Conservation (phyloP, 345 rosid species). For the Adansonia digitata region DNA sequence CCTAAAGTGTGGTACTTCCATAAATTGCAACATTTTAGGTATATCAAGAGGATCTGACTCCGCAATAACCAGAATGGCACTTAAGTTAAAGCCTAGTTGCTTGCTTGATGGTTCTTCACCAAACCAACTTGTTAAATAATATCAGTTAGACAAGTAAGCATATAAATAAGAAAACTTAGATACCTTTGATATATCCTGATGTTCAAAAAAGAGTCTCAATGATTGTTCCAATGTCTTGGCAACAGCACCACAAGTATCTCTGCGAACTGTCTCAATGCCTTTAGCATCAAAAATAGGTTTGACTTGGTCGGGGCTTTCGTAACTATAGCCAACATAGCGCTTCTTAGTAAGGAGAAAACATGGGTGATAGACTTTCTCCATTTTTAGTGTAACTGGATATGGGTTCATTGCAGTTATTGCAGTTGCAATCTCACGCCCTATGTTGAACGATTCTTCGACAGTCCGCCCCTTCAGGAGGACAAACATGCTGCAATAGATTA, state of each 20-base stretch:
- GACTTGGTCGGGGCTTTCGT: slow-evolving; percentile 66
- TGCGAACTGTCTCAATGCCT: slow-evolving; percentile 94
- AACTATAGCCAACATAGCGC: slow-evolving; percentile 94
- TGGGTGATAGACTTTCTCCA: slow-evolving; percentile 96
- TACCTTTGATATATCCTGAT: slow-evolving; percentile 62
- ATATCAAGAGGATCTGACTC: background rate
- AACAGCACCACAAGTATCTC: slow-evolving; percentile 88
- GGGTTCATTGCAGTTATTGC: slow-evolving; percentile 87
- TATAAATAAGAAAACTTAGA: background rate
- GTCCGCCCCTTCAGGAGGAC: slow-evolving; percentile 82
- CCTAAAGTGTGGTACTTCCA: background rate
- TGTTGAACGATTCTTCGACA: slow-evolving; percentile 56
- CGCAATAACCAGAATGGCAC: background rate
- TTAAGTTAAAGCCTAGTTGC: background rate
- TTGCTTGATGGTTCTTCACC: background rate
- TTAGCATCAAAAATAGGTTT: slow-evolving; percentile 89
- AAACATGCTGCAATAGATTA: slow-evolving; percentile 68
- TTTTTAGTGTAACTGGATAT: slow-evolving; percentile 77
- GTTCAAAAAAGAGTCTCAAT: slow-evolving; percentile 68
- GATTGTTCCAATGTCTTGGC: slow-evolving; percentile 90
- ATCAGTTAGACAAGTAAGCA: slow-evolving; percentile 2
- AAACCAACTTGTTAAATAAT: background rate
- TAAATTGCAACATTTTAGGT: background rate
- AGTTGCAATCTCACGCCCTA: slow-evolving; percentile 84
- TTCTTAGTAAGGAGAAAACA: slow-evolving; percentile 96